Percentiles rank a stretch among this genome's conserved stretches.
Evolutionary conservation across 2,329 filamentous ascomycete species (phyloP).

Genomic region (Aspergillus sp.): DNA sequence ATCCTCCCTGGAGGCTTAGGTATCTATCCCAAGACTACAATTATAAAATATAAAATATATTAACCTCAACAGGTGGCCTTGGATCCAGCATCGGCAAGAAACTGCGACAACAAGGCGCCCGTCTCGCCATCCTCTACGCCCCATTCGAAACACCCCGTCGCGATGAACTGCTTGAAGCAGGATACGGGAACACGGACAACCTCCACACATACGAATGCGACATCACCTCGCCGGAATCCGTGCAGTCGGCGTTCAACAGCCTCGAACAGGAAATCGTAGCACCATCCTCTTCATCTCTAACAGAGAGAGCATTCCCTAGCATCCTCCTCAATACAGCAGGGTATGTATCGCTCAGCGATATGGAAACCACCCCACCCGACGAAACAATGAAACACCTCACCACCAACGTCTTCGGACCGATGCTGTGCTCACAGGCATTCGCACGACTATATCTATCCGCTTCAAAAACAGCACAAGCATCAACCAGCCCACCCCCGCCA

Average conservation of each 20-base stretch:
- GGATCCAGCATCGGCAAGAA: conserved; percentile 40
- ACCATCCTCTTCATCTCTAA: conserved; percentile 2
- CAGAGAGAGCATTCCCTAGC: conserved; percentile 28
- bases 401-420: conserved; percentile 42
- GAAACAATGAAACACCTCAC: conserved; percentile 42
- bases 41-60: conserved; percentile 10
- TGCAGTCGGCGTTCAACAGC: conserved; percentile 38
- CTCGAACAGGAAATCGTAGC: conserved; percentile 24
- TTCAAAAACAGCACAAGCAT: conserved; percentile 12
- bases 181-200: conserved; percentile 27
- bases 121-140: conserved; percentile 43
- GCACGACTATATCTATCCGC: conserved; percentile 36
- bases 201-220: conserved; percentile 41
- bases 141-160: conserved; percentile 40
- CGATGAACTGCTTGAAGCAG: conserved; percentile 29
- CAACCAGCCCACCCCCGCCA: conserved; percentile 20
- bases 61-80: conserved; percentile 30
- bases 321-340: conserved; percentile 41
- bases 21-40: conserved; percentile 13
- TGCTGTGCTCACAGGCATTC: conserved; percentile 44
- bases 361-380: conserved; percentile 39
- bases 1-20: conserved; percentile 42
- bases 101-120: conserved; percentile 37
- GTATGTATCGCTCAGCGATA: conserved; percentile 42
- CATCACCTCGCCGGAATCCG: conserved; percentile 43